phyloP scores from a whole-genome alignment of 1,139 yeast species.

The Candida tropicalis region DNA sequence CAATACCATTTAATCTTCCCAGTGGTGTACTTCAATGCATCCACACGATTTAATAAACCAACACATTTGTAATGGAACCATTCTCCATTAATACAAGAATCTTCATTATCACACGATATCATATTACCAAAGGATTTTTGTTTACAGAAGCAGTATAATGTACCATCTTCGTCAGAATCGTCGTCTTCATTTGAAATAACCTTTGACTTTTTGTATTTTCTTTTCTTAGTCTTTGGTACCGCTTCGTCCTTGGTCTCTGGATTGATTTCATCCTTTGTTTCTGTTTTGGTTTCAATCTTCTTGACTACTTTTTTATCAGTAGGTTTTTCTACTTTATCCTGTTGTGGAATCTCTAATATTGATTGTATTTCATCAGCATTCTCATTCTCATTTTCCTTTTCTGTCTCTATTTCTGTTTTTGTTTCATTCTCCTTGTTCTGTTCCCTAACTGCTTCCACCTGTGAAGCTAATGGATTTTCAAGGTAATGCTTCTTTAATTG shows the following conservation, averaged over 20 bases:
- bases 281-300: conserved; percentile 7
- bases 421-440: conserved; percentile 24
- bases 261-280: conserved; percentile 8
- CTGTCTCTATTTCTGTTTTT: conserved; percentile 16
- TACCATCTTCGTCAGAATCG: conserved; percentile 23
- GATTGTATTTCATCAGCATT: conserved; percentile 27
- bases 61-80: conserved; percentile 56
- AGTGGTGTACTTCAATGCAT: conserved; percentile 39
- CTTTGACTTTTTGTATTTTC: neutral
- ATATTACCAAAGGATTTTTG: conserved; percentile 50
- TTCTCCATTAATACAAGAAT: conserved; percentile 47
- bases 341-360: conserved; percentile 31
- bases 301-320: conserved; percentile 11
- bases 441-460: conserved; percentile 42
- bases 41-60: conserved; percentile 42
- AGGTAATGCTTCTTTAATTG: conserved; percentile 40
- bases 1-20: conserved; percentile 48
- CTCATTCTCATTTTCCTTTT: conserved; percentile 17
- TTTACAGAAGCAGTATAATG: conserved; percentile 44
- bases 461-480: conserved; percentile 40
- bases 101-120: conserved; percentile 50
- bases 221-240: conserved; percentile 6
- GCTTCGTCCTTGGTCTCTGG: conserved; percentile 4
- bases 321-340: conserved; percentile 10
- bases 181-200: no score